These are phyloP conservation scores for Suillus lakei DNA, from an alignment of 768 basidiomycete species.

Conservation along the genomic window DNA sequence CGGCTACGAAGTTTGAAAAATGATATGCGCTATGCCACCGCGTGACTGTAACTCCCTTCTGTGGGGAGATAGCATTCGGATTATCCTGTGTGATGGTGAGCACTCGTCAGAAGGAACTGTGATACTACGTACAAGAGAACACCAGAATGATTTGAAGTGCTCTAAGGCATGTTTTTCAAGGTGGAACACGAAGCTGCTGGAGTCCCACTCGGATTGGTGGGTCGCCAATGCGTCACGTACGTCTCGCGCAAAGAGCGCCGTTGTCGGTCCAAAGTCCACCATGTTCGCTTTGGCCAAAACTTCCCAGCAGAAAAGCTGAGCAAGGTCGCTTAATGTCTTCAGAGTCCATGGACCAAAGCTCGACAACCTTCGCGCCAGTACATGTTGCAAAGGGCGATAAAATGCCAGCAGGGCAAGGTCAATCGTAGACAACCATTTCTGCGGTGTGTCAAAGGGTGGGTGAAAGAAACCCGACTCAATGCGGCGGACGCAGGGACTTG, in stretches of 20 bases:
- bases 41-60: constrained; percentile 18
- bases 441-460: background rate
- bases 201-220: constrained; percentile 22
- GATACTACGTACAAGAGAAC: constrained; percentile 25
- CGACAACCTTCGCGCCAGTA: background rate
- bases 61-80: constrained; percentile 17
- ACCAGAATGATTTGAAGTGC: constrained; percentile 31
- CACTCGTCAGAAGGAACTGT: background rate
- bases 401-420: constrained; percentile 1
- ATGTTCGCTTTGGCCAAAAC: constrained; percentile 17
- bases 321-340: constrained; percentile 26
- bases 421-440: constrained; percentile 7
- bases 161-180: constrained; percentile 28
- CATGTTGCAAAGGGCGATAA: background rate
- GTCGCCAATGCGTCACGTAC: constrained; percentile 25
- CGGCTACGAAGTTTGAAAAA: constrained; percentile 32
- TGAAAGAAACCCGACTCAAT: background rate
- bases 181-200: constrained; percentile 30
- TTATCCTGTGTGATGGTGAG: constrained; percentile 20
- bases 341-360: constrained; percentile 11
- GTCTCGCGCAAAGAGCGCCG: constrained; percentile 28
- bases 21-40: constrained; percentile 26
- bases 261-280: constrained; percentile 10
- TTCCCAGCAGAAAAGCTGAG: constrained; percentile 33
- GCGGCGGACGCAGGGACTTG: background rate